Evolutionary conservation across 257 asterid genomes (phyloP).

Genomic region (Cynanchum wilfordii): DNA sequence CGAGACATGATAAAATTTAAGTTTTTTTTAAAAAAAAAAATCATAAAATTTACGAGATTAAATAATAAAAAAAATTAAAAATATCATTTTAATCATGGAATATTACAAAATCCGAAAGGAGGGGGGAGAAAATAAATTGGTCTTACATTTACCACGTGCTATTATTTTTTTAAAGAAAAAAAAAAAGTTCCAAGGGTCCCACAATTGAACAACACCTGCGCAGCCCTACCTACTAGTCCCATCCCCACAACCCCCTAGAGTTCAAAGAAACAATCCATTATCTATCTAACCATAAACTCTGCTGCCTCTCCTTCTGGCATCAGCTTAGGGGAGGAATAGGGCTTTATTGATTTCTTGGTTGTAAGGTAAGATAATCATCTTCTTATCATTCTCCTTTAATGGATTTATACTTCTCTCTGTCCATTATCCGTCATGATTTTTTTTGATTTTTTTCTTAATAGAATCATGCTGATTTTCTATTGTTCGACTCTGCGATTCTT

Average conservation of each 20-base stretch:
- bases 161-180: neutral
- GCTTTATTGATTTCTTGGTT: neutral
- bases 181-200: neutral
- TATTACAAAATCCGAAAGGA: too few relatives aligned
- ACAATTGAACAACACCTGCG: neutral
- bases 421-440: neutral
- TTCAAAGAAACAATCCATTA: too few relatives aligned
- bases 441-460: neutral
- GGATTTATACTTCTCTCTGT: neutral
- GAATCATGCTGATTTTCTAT: neutral
- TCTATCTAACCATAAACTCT: neutral
- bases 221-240: too few relatives aligned
- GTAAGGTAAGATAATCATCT: neutral
- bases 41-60: too few relatives aligned
- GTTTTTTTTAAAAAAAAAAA: too few relatives aligned
- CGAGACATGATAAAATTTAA: too few relatives aligned
- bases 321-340: neutral
- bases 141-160: constrained; percentile 4
- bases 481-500: neutral
- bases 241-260: neutral
- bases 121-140: too few relatives aligned
- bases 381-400: neutral
- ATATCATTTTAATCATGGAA: too few relatives aligned
- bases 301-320: neutral
- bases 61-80: too few relatives aligned